Evolutionary conservation across 2,329 filamentous ascomycete species (phyloP), one percentile per base, ranked within the genome.

Genomic region (Capronia americana): DNA sequence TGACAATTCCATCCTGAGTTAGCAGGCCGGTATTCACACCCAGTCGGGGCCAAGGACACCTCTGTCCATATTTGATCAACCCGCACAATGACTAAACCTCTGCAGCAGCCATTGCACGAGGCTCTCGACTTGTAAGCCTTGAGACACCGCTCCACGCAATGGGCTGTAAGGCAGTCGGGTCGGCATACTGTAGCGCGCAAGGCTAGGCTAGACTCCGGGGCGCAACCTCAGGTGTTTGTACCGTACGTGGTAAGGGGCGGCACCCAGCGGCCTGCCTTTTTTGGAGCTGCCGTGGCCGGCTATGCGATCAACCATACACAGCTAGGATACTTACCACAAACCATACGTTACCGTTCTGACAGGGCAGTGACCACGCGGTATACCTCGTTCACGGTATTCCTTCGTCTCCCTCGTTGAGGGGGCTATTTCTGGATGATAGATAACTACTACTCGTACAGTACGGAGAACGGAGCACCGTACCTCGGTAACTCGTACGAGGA

Each of bases 61-160:
- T 53, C 48, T 14, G 12, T 53, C 48, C 48, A 26, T 14, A 26
- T 6, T 26, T n/a, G 8, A 53, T 12, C 32, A 34, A 34, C 4
- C 2, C 1, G 23, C 8, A 14, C 38, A 26, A 53, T 59, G 57
- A 59, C 57, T 59, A 59, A 59, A 50, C 24, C 24, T 50, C 38
- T 59, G 57, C 57, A 59, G 26, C 20, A 30, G 28, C 41, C 32
- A 24, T 17, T 28, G 41, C 57, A 34, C 41, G 56, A 32, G 38
- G 56, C 57, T 44, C 38, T n/a, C 38, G n/a, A n/a, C n/a, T n/a
- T n/a, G n/a, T 41, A 41, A n/a, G 38, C 38, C 14, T 41, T 17
- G 14, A n/a, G 38, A 41, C 38, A 17, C 14, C 2, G 32, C 32
- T 14, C 12, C 5, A 41, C 34, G 14, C 12, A 41, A 17, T 41